These are phyloP conservation scores for Tuber magnatum DNA, from an alignment of 495 filamentous ascomycete genomes.

Conservation along the genomic window DNA sequence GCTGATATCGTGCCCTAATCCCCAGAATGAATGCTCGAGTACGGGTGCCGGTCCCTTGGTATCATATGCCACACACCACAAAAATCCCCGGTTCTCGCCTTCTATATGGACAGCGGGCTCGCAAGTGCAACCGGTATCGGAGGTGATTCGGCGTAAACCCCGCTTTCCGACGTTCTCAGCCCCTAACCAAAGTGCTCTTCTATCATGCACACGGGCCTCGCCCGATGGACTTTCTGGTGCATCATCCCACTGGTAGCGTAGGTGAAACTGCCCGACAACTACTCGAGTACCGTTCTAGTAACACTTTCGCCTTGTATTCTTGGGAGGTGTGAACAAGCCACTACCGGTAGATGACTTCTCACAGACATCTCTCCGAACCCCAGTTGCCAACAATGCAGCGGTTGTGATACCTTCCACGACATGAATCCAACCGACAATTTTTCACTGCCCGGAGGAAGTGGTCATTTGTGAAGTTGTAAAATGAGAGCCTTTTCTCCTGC, in stretches of 20 bases:
- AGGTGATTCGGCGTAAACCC: neutral
- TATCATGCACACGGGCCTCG: neutral
- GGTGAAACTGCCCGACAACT: neutral
- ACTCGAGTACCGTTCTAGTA: neutral
- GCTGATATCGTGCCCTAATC: neutral
- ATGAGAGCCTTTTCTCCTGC: neutral
- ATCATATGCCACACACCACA: too few species aligned
- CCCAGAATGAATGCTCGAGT: too few species aligned
- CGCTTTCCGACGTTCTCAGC: neutral
- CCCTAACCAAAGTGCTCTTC: neutral
- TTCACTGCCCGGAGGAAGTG: too few species aligned
- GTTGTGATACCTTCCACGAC: neutral
- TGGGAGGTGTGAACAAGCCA: neutral
- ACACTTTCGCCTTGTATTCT: neutral
- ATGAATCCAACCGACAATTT: too few species aligned
- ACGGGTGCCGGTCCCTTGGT: too few species aligned
- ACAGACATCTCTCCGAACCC: neutral
- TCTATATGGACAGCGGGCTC: neutral
- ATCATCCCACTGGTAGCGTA: neutral
- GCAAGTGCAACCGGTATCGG: neutral
- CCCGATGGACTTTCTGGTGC: neutral
- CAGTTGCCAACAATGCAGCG: neutral
- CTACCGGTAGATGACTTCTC: neutral
- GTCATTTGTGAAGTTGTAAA: too few species aligned
- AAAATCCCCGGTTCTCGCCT: neutral